Base-by-base conservation (phyloP, 1,139 yeast species). In the Keqinozyma sinolaborantium region DNA sequence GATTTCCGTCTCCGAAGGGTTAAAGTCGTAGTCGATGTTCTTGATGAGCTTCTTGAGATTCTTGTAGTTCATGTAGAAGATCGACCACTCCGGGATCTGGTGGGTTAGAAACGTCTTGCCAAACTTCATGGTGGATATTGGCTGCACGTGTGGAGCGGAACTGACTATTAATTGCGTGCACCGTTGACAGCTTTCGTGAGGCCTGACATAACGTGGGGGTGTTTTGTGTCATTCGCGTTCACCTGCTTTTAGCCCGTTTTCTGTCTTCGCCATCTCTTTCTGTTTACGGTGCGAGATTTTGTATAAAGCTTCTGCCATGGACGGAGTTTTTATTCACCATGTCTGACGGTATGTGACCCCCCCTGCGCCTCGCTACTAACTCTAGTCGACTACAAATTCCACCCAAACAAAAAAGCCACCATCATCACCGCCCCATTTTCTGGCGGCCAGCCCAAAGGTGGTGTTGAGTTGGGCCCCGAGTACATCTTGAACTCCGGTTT, bases 361-460 rank as follows among this genome's bases (percentile, higher is more conserved):
- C 7, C 5, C 8, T 19, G 16, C 5, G 8, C 11, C 11, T 14
- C 30, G 10, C 6, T 7, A 23, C 8, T 23, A 10, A 29, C 6
- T 24, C 25, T 29, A 52, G 60, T 56, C 29, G 35, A 51, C 36
- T 81, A 70, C 64, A 73, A 76, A 42, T 77, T 64, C 50, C 73
- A 72, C 48, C 70, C 77, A 30, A 51, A 67, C 28, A 77, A 70
- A 45, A 66, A 75, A 38, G 74, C 78, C 19, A 72, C 86, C 14
- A 64, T 88, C 35, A 76, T 88, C 43, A 70, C 81, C 16, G 96
- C 95, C 0, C 96, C 97, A 32, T 88, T 88, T 56, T 79, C 90
- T 23, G 97, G 97, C n/a, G 98, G 98, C 37, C 98, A 90, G 59
- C 94, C 90, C 32, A 84, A 85, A 50, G 77, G 82, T 23, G 98